Percentiles rank a stretch among this genome's conserved stretches.
phyloP scores from a whole-genome alignment of 805 yeast species.

The Candida oleophila region DNA sequence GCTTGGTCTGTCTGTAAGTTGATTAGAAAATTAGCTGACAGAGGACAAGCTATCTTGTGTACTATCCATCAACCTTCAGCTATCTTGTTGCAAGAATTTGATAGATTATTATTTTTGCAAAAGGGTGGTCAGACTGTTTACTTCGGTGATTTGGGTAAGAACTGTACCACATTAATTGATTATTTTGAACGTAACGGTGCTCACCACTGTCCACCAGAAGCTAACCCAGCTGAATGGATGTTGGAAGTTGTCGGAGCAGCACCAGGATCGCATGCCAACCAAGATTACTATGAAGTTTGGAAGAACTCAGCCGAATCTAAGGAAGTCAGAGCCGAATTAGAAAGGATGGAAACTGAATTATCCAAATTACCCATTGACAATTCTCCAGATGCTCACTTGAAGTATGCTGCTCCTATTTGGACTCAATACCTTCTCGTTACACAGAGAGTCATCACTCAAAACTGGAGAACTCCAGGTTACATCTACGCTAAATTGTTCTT shows the following conservation, averaged over 20 bases:
- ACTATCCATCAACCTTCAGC: conserved; percentile 90
- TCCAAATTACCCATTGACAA: conserved; percentile 23
- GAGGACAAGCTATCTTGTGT: conserved; percentile 42
- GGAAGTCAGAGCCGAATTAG: conserved; percentile 60
- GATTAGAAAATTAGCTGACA: conserved; percentile 39
- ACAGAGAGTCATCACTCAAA: conserved; percentile 23
- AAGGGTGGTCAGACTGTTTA: conserved; percentile 80
- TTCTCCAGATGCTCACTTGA: conserved; percentile 23
- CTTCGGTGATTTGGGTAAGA: conserved; percentile 76
- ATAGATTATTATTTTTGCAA: conserved; percentile 64
- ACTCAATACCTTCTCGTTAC: conserved; percentile 26
- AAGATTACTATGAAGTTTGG: conserved; percentile 80
- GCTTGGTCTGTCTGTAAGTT: conserved; percentile 43
- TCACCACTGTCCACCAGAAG: conserved; percentile 34
- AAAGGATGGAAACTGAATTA: conserved; percentile 61
- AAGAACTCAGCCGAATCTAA: conserved; percentile 60
- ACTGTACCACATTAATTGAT: conserved; percentile 53
- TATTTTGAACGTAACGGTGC: conserved; percentile 78
- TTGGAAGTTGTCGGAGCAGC: conserved; percentile 82
- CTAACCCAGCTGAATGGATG: conserved; percentile 75
- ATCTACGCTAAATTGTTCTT: conserved; percentile 61
- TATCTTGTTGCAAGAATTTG: conserved; percentile 71
- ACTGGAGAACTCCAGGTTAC: conserved; percentile 63
- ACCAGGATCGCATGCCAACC: conserved; percentile 72
- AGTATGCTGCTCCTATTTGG: conserved; percentile 29